Evolutionary conservation across 768 basidiomycete species (phyloP), one percentile per base, ranked within the genome.

Genomic region (Russula foetens): DNA sequence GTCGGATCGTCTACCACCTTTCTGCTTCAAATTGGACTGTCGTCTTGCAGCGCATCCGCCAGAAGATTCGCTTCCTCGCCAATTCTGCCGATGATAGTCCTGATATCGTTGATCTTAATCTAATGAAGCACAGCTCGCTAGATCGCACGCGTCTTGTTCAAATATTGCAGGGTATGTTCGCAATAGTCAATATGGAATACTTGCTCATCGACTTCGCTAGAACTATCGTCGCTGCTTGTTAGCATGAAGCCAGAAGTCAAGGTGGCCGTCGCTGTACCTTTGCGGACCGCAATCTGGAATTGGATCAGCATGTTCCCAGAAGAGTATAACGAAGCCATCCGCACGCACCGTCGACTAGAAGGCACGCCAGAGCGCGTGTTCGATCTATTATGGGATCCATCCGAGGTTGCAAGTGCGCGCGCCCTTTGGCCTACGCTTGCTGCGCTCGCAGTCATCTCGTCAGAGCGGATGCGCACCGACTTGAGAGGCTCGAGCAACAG

Each of bases 11-110:
- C 28, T 93, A 88, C 69, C 86, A 88, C 69, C 79, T 98, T 19
- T 93, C 93, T 2, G 86, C 89, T 0, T 87, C 88, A 14, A 95
- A 96, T 70, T 97, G 93, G 92, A 70, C 73, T 53, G 81, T 89
- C 8, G 86, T 96, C 17, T 84, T 88, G 66, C 72, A 78, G 23
- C 79, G 90, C 31, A 79, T 95, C 56, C 81, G 84, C 47, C 72
- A 75, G 47, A 88, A 86, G 72, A 86, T 94, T 33, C 81, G 83
- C 46, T 75, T 76, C 59, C 78, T 94, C 28, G 85, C 86, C 0
- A 74, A 73, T 49, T 72, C 73, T 7, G 48, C 70, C 8, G 84
- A 84, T 43, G 79, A 79, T 46, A 76, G 76, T 35, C 79, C 83
- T 0, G 92, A 96, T 68, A 77, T 82, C 2, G 75, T 83, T 48